Percentiles rank a stretch among this genome's conserved stretches.
These are phyloP conservation scores for Clitopilus hobsonii DNA, from an alignment of 768 basidiomycete species.

Conservation along the genomic window DNA sequence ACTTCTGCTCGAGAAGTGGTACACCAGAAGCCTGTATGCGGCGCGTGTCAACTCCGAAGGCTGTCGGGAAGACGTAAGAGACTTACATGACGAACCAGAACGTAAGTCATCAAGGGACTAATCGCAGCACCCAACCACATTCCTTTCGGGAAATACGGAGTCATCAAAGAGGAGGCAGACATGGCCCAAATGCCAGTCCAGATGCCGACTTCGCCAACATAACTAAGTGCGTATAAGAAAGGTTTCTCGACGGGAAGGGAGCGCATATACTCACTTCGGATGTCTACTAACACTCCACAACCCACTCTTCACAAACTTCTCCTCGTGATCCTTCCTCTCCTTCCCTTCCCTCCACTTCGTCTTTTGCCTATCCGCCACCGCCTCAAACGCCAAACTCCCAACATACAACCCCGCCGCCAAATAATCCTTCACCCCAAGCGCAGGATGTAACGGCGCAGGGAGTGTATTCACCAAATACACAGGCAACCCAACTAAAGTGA, in stretches of 20 bases:
- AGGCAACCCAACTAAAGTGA: constrained; percentile 62
- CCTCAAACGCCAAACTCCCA: constrained; percentile 55
- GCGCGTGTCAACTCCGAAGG: neutral
- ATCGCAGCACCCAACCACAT: constrained; percentile 41
- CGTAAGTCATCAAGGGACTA: constrained; percentile 63
- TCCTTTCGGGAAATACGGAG: constrained; percentile 37
- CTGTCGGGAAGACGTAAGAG: neutral
- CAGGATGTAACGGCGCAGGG: constrained; percentile 43
- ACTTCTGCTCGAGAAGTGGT: constrained; percentile 60
- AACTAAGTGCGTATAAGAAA: constrained; percentile 34
- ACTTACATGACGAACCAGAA: constrained; percentile 49
- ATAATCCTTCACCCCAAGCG: constrained; percentile 51
- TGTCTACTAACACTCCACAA: constrained; percentile 67
- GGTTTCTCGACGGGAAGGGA: neutral
- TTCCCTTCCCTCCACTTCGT: constrained; percentile 54
- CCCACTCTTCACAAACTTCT: constrained; percentile 64
- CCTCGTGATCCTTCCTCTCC: constrained; percentile 61
- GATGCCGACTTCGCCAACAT: constrained; percentile 67
- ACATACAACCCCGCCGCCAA: constrained; percentile 48
- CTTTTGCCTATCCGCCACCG: constrained; percentile 64
- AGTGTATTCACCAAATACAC: constrained; percentile 60
- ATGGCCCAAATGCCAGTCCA: constrained; percentile 66
- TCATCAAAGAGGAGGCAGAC: constrained; percentile 43
- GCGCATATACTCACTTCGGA: constrained; percentile 49
- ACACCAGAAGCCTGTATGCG: constrained; percentile 53